A percentile compares a stretch with the other conserved stretches of the same genome.
Evolutionary conservation across 768 basidiomycete species (phyloP).

Genomic region (Mycena vulgaris): DNA sequence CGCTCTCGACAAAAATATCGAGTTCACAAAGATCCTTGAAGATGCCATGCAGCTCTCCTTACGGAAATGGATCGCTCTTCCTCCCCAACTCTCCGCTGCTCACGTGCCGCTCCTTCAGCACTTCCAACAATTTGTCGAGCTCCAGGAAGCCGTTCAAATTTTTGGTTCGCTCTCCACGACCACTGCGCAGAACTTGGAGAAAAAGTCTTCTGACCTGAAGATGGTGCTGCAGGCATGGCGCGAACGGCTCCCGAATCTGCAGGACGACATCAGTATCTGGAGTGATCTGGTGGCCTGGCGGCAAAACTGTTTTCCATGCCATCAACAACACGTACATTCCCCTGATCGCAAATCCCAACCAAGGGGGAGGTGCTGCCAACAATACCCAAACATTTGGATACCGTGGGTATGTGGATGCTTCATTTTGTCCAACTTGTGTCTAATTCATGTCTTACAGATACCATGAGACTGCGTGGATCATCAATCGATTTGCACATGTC

Average conservation of each 20-base stretch:
- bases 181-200: slow-evolving; percentile 90
- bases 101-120: slow-evolving; percentile 96
- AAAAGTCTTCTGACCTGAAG: slow-evolving; percentile 95
- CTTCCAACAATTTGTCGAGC: slow-evolving; percentile 99
- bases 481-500: slow-evolving; percentile 99
- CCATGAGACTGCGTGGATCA: slow-evolving; percentile 99
- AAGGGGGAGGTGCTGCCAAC: slow-evolving; percentile 64
- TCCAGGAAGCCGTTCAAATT: slow-evolving; percentile 95
- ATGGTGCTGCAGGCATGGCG: slow-evolving; percentile 98
- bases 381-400: slow-evolving; percentile 90
- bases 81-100: slow-evolving; percentile 88
- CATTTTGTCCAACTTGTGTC: no score
- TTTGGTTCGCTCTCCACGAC: slow-evolving; percentile 93
- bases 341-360: slow-evolving; percentile 76
- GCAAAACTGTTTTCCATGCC: slow-evolving; percentile 96
- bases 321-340: slow-evolving; percentile 98
- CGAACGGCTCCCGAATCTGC: slow-evolving; percentile 94
- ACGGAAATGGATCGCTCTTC: slow-evolving; percentile 95
- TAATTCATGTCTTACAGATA: no score
- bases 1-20: slow-evolving; percentile 85
- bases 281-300: slow-evolving; percentile 99
- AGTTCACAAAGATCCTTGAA: slow-evolving; percentile 91
- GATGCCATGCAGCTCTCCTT: slow-evolving; percentile 97
- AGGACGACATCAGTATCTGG: slow-evolving; percentile 99
- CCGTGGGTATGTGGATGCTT: no score